Evolutionary conservation across 2,329 filamentous ascomycete genomes (phyloP).

Genomic region (Colletotrichum sp.): DNA sequence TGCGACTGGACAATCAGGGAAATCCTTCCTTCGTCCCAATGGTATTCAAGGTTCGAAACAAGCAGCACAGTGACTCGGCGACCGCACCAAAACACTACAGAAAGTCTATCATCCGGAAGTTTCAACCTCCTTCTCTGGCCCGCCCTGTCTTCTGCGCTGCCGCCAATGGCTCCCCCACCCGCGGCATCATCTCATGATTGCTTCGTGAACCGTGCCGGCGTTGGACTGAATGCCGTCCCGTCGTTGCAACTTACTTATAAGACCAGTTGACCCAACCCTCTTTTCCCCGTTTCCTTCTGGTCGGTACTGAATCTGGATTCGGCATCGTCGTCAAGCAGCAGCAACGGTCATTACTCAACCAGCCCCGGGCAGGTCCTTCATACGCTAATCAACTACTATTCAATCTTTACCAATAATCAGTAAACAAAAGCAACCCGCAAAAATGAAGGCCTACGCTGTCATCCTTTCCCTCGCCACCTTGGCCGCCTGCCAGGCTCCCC

Average conservation of each 20-base stretch:
- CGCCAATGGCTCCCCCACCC: not conserved
- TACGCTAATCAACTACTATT: not conserved
- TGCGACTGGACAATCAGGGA: slow-evolving; percentile 11
- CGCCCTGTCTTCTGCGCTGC: not conserved
- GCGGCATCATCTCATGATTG: slow-evolving; percentile 3
- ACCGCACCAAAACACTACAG: slow-evolving; percentile 17
- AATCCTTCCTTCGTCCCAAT: slow-evolving; percentile 15
- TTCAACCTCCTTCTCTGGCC: not conserved
- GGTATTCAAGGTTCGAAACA: slow-evolving; percentile 17
- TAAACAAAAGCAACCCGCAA: not conserved
- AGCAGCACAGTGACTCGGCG: slow-evolving; percentile 6
- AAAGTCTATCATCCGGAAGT: slow-evolving; percentile 19
- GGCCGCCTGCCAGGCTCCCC: not conserved
- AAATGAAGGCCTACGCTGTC: slow-evolving; percentile 17
- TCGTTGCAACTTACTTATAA: slow-evolving; percentile 10
- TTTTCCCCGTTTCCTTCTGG: fast-evolving
- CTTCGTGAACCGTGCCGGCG: not conserved
- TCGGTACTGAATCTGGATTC: slow-evolving; percentile 16
- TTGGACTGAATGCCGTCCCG: not conserved
- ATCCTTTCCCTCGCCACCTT: slow-evolving; percentile 9
- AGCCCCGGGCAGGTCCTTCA: not conserved
- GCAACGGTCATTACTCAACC: slow-evolving; percentile 14
- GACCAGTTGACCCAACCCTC: not conserved
- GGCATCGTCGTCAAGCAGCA: slow-evolving; percentile 11
- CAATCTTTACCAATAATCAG: slow-evolving; percentile 1